These are phyloP conservation scores for Pseudozyma tsukubaensis DNA, from an alignment of 1,284 basidiomycete genomes.

Conservation along the genomic window DNA sequence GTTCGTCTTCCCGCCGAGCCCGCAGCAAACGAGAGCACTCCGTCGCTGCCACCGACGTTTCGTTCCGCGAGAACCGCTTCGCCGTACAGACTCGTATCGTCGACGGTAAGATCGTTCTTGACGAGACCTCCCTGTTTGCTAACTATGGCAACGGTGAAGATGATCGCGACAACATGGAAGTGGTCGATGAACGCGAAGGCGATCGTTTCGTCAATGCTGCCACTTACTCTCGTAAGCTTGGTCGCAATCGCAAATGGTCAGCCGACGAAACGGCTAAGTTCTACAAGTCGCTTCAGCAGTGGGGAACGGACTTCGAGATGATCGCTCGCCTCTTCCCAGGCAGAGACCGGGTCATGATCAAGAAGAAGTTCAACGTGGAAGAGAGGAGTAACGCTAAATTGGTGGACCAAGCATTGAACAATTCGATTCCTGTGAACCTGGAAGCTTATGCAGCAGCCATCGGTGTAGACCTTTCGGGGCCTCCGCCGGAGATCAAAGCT, in stretches of 20 bases:
- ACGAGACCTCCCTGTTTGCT: conserved; percentile 67
- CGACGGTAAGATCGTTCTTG: conserved; percentile 69
- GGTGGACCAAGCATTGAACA: conserved; percentile 60
- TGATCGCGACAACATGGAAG: conserved; percentile 78
- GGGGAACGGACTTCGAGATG: conserved; percentile 91
- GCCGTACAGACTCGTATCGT: conserved; percentile 68
- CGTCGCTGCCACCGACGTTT: conserved; percentile 42
- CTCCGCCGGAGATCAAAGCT: conserved; percentile 60
- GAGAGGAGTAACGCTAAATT: conserved; percentile 78
- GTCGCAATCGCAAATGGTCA: conserved; percentile 80
- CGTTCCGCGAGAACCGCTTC: conserved; percentile 62
- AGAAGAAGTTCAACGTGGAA: conserved; percentile 88
- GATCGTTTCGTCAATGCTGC: conserved; percentile 80
- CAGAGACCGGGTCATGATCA: conserved; percentile 86
- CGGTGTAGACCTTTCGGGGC: conserved; percentile 65
- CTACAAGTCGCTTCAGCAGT: conserved; percentile 83
- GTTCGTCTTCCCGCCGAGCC: conserved; percentile 11
- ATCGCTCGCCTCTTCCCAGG: conserved; percentile 85
- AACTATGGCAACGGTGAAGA: conserved; percentile 62
- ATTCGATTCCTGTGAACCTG: conserved; percentile 60
- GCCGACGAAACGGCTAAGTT: conserved; percentile 86
- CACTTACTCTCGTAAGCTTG: conserved; percentile 77
- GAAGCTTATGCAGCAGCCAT: conserved; percentile 62
- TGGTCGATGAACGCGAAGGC: conserved; percentile 81
- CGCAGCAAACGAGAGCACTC: conserved; percentile 34